A percentile compares a stretch with the other conserved stretches of the same genome.
Evolutionary conservation across 2,329 filamentous ascomycete species (phyloP).

Genomic region (Macroventuria anomochaeta): DNA sequence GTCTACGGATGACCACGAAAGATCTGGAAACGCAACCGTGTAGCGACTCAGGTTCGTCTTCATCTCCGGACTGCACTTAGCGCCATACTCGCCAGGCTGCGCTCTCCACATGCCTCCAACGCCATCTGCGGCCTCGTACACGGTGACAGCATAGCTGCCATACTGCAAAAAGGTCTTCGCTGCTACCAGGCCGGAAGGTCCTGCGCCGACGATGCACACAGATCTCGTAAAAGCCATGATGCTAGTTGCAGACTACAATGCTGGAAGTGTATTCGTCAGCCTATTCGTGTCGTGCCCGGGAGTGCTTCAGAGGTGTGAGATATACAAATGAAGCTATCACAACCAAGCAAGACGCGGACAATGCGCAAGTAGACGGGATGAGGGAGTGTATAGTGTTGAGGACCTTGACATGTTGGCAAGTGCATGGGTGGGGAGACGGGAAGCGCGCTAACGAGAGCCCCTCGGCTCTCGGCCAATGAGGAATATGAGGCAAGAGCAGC

Average conservation of each 20-base stretch:
- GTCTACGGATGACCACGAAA: slow-evolving; percentile 68
- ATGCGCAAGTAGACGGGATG: neutral
- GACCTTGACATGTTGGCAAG: neutral
- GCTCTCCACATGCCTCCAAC: slow-evolving; percentile 81
- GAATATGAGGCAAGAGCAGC: neutral
- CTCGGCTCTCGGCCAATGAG: slow-evolving; percentile 22
- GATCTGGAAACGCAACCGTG: slow-evolving; percentile 68
- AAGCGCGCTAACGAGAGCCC: slow-evolving; percentile 23
- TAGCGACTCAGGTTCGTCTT: slow-evolving; percentile 77
- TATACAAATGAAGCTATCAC: neutral
- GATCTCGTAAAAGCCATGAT: slow-evolving; percentile 31
- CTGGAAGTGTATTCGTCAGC: neutral
- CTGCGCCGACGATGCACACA: slow-evolving; percentile 54
- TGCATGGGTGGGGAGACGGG: slow-evolving; percentile 10
- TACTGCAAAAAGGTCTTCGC: slow-evolving; percentile 71
- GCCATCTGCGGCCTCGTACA: slow-evolving; percentile 70
- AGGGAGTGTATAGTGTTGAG: neutral
- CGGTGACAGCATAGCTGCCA: slow-evolving; percentile 69
- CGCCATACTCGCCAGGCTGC: slow-evolving; percentile 52
- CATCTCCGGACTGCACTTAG: slow-evolving; percentile 67
- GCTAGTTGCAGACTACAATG: slow-evolving; percentile 1
- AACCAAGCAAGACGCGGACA: neutral
- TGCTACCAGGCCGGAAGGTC: slow-evolving; percentile 53
- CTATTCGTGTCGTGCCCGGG: neutral
- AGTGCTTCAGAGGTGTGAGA: neutral